Conservation (phyloP, 495 filamentous ascomycete genomes). For the Neurospora sp. region DNA sequence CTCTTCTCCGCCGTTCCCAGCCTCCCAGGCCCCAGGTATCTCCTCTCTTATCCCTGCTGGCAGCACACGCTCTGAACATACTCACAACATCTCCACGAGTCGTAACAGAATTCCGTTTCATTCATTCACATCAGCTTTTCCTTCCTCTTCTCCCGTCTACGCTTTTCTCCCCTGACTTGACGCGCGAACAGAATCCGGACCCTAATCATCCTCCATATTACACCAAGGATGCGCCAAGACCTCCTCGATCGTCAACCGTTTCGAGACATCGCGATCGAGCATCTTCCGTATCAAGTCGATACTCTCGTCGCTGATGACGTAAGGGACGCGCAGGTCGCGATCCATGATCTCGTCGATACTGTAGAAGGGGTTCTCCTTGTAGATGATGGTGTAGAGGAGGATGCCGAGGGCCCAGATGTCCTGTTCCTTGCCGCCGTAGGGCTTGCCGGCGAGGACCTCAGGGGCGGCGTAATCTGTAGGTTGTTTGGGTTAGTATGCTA, state of each 20-base stretch:
- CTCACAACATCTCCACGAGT: background rate
- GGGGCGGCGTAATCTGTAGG: slow-evolving; percentile 86
- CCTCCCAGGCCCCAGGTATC: background rate
- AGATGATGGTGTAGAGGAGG: slow-evolving; percentile 93
- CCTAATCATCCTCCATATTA: slow-evolving; percentile 15
- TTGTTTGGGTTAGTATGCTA: background rate
- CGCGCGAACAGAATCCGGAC: background rate
- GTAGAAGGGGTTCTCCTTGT: slow-evolving; percentile 99
- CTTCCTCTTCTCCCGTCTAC: background rate
- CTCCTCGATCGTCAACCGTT: slow-evolving; percentile 69
- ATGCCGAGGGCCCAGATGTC: slow-evolving; percentile 99
- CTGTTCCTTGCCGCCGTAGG: slow-evolving; percentile 93
- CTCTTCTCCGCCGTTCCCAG: background rate
- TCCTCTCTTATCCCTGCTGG: background rate
- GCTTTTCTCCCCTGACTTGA: background rate
- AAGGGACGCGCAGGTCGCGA: slow-evolving; percentile 85
- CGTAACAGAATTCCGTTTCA: background rate
- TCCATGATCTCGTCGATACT: slow-evolving; percentile 99
- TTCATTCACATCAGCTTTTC: background rate
- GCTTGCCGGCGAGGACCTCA: slow-evolving; percentile 86
- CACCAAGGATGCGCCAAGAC: slow-evolving; percentile 84
- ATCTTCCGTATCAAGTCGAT: slow-evolving; percentile 83
- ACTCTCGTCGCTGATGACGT: slow-evolving; percentile 80
- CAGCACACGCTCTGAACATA: background rate
- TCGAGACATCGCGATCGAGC: slow-evolving; percentile 81